Conservation (phyloP, 139 green algal species). For the Picochlorum costavermella region DNA sequence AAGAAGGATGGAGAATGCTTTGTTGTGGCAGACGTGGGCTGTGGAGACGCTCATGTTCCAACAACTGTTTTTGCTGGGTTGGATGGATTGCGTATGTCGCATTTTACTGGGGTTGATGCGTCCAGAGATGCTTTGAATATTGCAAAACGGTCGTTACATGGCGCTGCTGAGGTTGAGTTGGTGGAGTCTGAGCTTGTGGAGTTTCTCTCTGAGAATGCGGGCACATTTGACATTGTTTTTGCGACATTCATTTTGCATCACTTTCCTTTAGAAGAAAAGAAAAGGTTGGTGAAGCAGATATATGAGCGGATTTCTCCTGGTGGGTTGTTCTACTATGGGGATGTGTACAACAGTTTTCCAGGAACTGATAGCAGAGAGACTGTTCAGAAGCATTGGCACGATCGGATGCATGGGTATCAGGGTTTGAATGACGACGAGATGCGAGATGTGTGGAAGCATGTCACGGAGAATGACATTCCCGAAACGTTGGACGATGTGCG, state of each 20-base stretch:
- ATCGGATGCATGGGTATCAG: neutral
- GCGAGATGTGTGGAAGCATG: conserved; percentile 14
- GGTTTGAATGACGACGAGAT: conserved; percentile 7
- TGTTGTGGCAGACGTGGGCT: neutral
- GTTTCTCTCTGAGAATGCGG: neutral
- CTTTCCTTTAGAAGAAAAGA: neutral
- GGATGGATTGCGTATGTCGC: neutral
- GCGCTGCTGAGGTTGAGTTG: neutral
- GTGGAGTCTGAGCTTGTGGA: neutral
- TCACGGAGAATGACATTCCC: conserved; percentile 8
- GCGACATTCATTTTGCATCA: conserved; percentile 5
- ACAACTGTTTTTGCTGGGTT: neutral
- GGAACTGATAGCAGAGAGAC: neutral
- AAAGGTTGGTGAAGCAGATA: neutral
- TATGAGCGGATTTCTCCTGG: neutral
- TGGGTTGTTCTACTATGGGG: conserved; percentile 1
- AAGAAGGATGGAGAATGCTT: too few relatives aligned
- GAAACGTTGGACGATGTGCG: neutral
- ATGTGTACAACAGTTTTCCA: conserved; percentile 6
- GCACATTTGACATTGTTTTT: conserved; percentile 8
- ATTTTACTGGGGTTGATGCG: conserved; percentile 6
- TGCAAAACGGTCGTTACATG: conserved; percentile 1
- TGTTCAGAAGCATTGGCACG: neutral
- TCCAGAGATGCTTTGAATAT: neutral
- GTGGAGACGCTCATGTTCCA: conserved; percentile 1